Evolutionary conservation across 129 eudicot genomes (phyloP), one percentile per base, ranked within the genome.

Genomic region (Lactuca sativa): DNA sequence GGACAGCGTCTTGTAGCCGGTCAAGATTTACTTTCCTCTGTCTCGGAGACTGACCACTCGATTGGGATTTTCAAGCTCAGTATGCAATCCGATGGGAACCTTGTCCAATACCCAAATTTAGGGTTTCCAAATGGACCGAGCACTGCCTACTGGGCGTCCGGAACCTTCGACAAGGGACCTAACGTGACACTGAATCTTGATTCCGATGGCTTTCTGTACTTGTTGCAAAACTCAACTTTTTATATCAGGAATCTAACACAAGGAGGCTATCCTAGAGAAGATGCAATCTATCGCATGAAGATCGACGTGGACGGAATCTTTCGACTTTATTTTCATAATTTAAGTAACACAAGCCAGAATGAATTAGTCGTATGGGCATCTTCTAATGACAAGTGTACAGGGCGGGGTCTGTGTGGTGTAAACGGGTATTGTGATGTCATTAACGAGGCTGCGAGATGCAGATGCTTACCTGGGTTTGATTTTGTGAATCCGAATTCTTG

Each of bases 41-140:
- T 71, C 60, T 75, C 80, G 6, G 33, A 36, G 36, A 12, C 53
- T 8, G 58, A 80, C 62, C 65, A 65, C 38, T 62, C 74, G 10
- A 16, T 51, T 37, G 88, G 82, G 75, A 68, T 62, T 8, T 83
- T 83, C 70, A 48, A 18, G 7, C 88, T 86, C 32, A 4, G 0
- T 1, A 83, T 86, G 92, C 86, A 83, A 72, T 7, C 0, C 1
- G 88, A 86, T 57, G 88, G 88, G 4, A 14, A 83, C 70, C 92
- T 86, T 8, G 86, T 80, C 25, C 63, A 31, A 48, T 80, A 80
- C 31, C 88, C 92, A 9, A 56, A 44, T 32, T 16, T 56, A 4
- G 60, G 48, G 3, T 8, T 56, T 40, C 21, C 66, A 1, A 48
- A 59, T 31, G 3, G 3, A 4, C n/a, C 16, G 4, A 0, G 0